These are phyloP conservation scores for Talaromyces atroroseus DNA, from an alignment of 2,329 filamentous ascomycete species.

Conservation along the genomic window DNA sequence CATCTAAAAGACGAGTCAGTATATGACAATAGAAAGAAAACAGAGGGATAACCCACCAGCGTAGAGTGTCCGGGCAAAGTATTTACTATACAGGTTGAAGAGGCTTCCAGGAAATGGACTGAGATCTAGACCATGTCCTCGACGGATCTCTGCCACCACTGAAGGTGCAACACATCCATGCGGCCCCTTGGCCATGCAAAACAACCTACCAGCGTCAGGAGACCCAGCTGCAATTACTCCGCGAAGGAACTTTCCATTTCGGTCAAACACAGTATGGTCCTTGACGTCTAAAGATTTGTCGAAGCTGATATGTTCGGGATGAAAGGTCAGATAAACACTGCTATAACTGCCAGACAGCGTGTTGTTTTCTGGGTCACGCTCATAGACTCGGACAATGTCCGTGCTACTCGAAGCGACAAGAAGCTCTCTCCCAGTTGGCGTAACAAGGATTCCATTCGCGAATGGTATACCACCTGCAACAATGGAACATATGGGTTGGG, in stretches of 20 bases:
- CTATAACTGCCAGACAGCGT: conserved; percentile 12
- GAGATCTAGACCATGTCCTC: conserved; percentile 14
- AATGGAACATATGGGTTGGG: conserved; percentile 11
- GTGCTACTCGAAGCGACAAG: conserved; percentile 15
- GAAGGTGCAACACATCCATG: conserved; percentile 15
- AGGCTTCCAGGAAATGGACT: conserved; percentile 16
- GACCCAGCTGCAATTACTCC: conserved; percentile 15
- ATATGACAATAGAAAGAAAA: background rate
- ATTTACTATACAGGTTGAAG: conserved; percentile 10
- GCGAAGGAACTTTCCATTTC: conserved; percentile 15
- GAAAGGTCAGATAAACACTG: conserved; percentile 14
- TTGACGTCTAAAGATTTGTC: conserved; percentile 13
- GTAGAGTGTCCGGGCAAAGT: conserved; percentile 15
- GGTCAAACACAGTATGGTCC: conserved; percentile 16
- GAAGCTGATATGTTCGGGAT: conserved; percentile 16
- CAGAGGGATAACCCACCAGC: conserved; percentile 7
- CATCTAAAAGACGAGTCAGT: conserved; percentile 9
- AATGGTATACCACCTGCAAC: conserved; percentile 15
- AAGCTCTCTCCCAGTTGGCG: conserved; percentile 16
- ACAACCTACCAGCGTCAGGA: conserved; percentile 13
- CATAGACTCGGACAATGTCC: conserved; percentile 13
- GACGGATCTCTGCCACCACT: conserved; percentile 16
- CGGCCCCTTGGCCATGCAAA: conserved; percentile 14
- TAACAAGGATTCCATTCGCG: conserved; percentile 16
- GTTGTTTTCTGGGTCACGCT: conserved; percentile 15